These are phyloP conservation scores for Coprinopsis strossmayeri DNA, from an alignment of 768 basidiomycete genomes.

Conservation along the genomic window DNA sequence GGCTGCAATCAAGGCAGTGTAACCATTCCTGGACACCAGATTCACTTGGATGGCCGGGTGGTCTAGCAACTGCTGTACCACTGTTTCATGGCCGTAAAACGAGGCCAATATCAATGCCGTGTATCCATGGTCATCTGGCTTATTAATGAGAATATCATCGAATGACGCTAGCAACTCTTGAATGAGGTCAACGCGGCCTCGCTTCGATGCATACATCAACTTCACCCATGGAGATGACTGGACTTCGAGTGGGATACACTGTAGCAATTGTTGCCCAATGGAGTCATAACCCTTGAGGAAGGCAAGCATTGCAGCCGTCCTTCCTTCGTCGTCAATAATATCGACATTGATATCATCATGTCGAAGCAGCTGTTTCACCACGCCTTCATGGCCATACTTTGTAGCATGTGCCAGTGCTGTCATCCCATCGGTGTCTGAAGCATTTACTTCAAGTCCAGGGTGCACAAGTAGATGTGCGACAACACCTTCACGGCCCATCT, in stretches of 20 bases:
- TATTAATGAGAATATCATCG: not conserved
- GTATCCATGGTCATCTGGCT: not conserved
- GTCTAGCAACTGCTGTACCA: not conserved
- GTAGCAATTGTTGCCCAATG: too few relatives aligned
- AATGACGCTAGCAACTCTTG: not conserved
- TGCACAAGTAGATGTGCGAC: not conserved
- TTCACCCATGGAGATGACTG: too few relatives aligned
- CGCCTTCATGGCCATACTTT: not conserved
- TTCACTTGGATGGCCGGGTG: not conserved
- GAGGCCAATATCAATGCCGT: not conserved
- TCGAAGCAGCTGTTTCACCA: not conserved
- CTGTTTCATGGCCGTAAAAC: not conserved
- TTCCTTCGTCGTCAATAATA: not conserved
- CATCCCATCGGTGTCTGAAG: not conserved
- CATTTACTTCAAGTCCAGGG: not conserved
- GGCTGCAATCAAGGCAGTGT: too few relatives aligned
- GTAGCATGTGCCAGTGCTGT: slow-evolving; percentile 4
- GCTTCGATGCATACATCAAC: too few relatives aligned
- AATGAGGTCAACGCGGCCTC: not conserved
- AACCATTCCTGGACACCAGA: too few relatives aligned
- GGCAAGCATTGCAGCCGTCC: not conserved
- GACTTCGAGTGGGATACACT: too few relatives aligned
- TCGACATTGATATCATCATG: not conserved
- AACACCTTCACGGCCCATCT: too few relatives aligned
- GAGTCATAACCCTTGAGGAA: not conserved